Conservation (phyloP, 768 basidiomycete species). For the Amanita muscaria region DNA sequence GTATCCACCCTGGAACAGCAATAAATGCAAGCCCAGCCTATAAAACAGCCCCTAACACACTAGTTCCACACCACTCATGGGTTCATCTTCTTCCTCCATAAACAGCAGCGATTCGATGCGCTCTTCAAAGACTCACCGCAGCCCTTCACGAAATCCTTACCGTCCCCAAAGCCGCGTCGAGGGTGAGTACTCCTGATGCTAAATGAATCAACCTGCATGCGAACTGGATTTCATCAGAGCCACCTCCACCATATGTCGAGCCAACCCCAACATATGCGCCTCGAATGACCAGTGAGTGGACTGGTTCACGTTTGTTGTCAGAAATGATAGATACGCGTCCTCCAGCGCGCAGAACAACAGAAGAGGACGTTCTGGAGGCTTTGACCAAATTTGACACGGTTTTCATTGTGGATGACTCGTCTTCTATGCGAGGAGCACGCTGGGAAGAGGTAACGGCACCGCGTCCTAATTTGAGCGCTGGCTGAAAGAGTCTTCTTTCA, state of each 20-base stretch:
- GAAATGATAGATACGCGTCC: no score
- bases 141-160: no score
- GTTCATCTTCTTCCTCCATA: conserved; percentile 1
- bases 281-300: no score
- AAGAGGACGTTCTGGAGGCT: not conserved
- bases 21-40: no score
- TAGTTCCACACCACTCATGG: not conserved
- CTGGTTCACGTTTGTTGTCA: no score
- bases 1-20: no score
- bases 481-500: not conserved
- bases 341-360: not conserved
- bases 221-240: not conserved
- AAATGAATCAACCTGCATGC: not conserved
- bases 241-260: conserved; percentile 1
- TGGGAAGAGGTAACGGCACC: conserved; percentile 41
- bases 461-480: not conserved
- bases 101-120: not conserved
- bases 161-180: not conserved
- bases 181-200: not conserved
- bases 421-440: conserved; percentile 39
- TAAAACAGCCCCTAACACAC: no score
- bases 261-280: not conserved
- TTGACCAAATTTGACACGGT: conserved; percentile 39
- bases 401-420: conserved; percentile 53
- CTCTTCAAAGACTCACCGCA: no score